These are phyloP conservation scores for Theobroma grandiflorum DNA, from an alignment of 441 rosid species.

Conservation along the genomic window DNA sequence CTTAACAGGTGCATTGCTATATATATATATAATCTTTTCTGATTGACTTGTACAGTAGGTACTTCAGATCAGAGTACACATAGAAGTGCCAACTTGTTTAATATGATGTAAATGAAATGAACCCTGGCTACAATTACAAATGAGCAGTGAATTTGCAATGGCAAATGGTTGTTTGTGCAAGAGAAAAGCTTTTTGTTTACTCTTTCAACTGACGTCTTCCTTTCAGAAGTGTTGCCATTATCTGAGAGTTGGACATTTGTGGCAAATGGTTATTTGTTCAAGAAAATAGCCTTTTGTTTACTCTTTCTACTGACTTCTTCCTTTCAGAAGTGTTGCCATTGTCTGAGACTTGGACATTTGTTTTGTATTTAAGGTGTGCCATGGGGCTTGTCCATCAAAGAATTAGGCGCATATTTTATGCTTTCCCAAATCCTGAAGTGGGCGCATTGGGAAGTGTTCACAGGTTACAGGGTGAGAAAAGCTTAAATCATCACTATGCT, in stretches of 20 bases:
- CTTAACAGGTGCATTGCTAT: background rate
- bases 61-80: too few relatives aligned
- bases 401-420: constrained; percentile 81
- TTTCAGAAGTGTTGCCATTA: background rate
- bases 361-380: constrained; percentile 71
- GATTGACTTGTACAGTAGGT: too few relatives aligned
- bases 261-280: too few relatives aligned
- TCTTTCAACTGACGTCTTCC: background rate
- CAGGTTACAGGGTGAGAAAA: constrained; percentile 88
- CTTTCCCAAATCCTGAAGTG: constrained; percentile 66
- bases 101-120: background rate
- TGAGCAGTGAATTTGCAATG: background rate
- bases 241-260: constrained; percentile 22
- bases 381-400: constrained; percentile 98
- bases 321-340: background rate
- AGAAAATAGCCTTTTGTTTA: background rate
- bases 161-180: constrained; percentile 4
- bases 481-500: constrained; percentile 95
- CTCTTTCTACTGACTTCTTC: background rate
- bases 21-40: too few relatives aligned
- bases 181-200: background rate
- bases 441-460: constrained; percentile 83
- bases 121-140: background rate
- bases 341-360: constrained; percentile 17
- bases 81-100: background rate